These are phyloP conservation scores for Hura crepitans DNA, from an alignment of 441 rosid species.

Conservation along the genomic window DNA sequence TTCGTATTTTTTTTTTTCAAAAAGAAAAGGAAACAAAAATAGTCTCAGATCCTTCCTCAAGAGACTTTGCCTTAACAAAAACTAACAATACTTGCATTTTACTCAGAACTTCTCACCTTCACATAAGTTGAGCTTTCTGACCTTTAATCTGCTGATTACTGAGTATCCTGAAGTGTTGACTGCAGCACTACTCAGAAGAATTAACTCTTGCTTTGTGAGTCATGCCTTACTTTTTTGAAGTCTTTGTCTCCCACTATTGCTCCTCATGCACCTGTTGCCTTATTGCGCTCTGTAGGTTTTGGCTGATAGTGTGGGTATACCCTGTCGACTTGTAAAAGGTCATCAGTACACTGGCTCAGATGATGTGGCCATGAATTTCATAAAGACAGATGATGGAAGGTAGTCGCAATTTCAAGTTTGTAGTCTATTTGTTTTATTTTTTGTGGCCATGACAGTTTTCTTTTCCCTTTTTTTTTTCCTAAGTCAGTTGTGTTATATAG, in stretches of 20 bases:
- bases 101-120: background rate
- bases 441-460: background rate
- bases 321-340: conserved; percentile 92
- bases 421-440: background rate
- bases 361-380: conserved; percentile 91
- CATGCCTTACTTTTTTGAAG: conserved; percentile 13
- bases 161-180: background rate
- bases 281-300: conserved; percentile 53
- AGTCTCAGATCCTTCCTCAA: background rate
- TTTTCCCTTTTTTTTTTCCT: background rate
- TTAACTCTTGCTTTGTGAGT: conserved; percentile 1
- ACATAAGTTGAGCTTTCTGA: too few species aligned
- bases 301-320: conserved; percentile 79
- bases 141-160: too few species aligned
- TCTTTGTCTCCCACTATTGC: conserved; percentile 3
- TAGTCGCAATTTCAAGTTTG: conserved; percentile 32
- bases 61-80: background rate
- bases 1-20: background rate
- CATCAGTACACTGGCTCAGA: conserved; percentile 83
- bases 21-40: background rate
- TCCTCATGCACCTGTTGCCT: conserved; percentile 12
- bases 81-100: background rate
- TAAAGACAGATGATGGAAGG: conserved; percentile 93
- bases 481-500: background rate
- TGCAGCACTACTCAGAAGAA: background rate